Evolutionary conservation across 2,329 filamentous ascomycete genomes (phyloP).

Genomic region (Tolypocladium sp.): DNA sequence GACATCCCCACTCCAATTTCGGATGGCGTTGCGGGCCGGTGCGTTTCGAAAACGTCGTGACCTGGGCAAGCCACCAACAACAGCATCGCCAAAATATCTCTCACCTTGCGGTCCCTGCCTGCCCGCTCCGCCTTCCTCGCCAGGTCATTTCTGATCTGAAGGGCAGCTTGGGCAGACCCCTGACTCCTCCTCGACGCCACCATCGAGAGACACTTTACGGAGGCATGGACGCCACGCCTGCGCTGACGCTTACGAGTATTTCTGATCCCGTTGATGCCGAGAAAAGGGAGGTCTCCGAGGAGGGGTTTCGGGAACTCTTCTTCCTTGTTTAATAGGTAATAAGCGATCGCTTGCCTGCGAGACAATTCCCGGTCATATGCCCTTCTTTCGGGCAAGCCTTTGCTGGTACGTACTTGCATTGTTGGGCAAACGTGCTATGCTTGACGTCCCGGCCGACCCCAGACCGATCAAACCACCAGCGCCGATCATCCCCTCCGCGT

Average conservation of each 20-base stretch:
- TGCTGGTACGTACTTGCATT: not conserved
- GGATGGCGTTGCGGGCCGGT: not conserved
- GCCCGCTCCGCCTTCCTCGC: not conserved
- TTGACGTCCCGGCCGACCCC: not conserved
- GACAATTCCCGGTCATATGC: not conserved
- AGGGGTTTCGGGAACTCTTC: not conserved
- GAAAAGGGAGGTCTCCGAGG: not conserved
- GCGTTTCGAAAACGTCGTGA: not conserved
- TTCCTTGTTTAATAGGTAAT: not conserved
- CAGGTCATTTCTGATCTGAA: not conserved
- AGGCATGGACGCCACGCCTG: not conserved
- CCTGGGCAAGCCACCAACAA: not conserved
- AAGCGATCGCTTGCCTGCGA: not conserved
- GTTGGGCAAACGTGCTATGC: not conserved
- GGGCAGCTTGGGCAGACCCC: not conserved
- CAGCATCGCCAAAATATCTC: not conserved
- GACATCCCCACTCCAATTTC: not conserved
- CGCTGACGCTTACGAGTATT: not conserved
- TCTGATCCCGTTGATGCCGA: not conserved
- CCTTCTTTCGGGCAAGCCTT: not conserved
- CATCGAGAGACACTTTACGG: not conserved
- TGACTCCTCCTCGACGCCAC: not conserved
- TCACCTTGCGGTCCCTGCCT: not conserved
- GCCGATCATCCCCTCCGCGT: not conserved
- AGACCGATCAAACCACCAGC: not conserved